Evolutionary conservation across 345 rosid species (phyloP).

Genomic region (Linum trigynum): DNA sequence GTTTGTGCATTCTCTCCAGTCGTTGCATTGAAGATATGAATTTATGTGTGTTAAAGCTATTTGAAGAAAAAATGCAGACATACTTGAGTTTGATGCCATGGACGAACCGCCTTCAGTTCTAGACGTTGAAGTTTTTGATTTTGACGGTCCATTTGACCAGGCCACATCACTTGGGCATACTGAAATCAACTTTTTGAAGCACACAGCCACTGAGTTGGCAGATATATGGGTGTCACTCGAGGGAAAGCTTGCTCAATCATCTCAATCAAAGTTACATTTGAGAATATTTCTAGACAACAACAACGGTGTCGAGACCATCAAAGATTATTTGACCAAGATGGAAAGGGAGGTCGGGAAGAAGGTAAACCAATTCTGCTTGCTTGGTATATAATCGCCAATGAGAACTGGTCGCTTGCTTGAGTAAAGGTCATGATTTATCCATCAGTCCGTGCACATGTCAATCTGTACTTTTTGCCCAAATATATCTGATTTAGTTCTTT

Average conservation of each 20-base stretch:
- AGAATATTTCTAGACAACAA: slow-evolving; percentile 74
- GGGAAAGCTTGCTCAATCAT: slow-evolving; percentile 78
- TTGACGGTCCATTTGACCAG: slow-evolving; percentile 87
- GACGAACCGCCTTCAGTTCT: slow-evolving; percentile 89
- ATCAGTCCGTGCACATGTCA: not conserved
- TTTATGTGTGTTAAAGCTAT: slow-evolving; percentile 4
- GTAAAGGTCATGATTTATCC: not conserved
- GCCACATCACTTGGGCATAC: slow-evolving; percentile 80
- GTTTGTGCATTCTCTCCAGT: not conserved
- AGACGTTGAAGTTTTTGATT: slow-evolving; percentile 82
- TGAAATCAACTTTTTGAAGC: slow-evolving; percentile 77
- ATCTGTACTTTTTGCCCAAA: not conserved
- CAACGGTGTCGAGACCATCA: slow-evolving; percentile 66
- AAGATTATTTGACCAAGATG: slow-evolving; percentile 64
- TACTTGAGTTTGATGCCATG: slow-evolving; percentile 89
- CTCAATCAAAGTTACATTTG: slow-evolving; percentile 65
- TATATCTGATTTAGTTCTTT: slow-evolving; percentile 11
- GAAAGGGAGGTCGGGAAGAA: slow-evolving; percentile 94
- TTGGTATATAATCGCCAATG: not conserved
- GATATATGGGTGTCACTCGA: slow-evolving; percentile 71
- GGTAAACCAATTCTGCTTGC: slow-evolving; percentile 30
- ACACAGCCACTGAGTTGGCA: slow-evolving; percentile 56
- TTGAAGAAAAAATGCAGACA: slow-evolving; percentile 42
- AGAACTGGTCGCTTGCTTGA: no score
- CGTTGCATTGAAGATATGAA: not conserved